A percentile compares a stretch with the other conserved stretches of the same genome.
These are phyloP conservation scores for Haplographium delicatum DNA, from an alignment of 495 filamentous ascomycete genomes.

Conservation along the genomic window DNA sequence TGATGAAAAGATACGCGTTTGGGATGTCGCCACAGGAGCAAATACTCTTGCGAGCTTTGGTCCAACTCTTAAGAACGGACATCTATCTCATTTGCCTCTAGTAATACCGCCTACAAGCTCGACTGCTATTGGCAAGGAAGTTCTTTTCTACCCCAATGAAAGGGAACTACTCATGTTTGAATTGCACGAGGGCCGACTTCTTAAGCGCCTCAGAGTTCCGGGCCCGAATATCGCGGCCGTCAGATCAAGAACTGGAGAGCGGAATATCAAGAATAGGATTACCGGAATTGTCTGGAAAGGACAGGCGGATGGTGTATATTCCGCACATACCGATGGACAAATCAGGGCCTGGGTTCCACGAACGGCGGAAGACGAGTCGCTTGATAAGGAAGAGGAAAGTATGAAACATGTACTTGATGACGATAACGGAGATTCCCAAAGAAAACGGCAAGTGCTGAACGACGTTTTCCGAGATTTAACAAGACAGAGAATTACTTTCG, in stretches of 20 bases:
- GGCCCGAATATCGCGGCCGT: slow-evolving; percentile 44
- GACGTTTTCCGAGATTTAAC: slow-evolving; percentile 50
- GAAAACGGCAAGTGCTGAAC: slow-evolving; percentile 54
- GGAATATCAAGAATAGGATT: slow-evolving; percentile 50
- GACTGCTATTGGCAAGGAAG: slow-evolving; percentile 46
- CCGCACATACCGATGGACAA: slow-evolving; percentile 46
- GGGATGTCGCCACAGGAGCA: slow-evolving; percentile 71
- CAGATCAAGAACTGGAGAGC: slow-evolving; percentile 30
- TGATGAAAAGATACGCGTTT: slow-evolving; percentile 76
- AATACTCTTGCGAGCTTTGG: slow-evolving; percentile 84
- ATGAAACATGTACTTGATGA: slow-evolving; percentile 18
- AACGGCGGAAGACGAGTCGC: slow-evolving; percentile 39
- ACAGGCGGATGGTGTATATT: slow-evolving; percentile 36
- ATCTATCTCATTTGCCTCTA: slow-evolving; percentile 58
- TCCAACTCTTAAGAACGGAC: slow-evolving; percentile 65
- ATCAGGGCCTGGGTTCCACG: slow-evolving; percentile 54
- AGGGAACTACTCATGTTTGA: slow-evolving; percentile 73
- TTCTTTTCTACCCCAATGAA: slow-evolving; percentile 73
- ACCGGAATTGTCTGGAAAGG: slow-evolving; percentile 69
- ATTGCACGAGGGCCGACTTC: slow-evolving; percentile 64
- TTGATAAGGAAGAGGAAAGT: slow-evolving; percentile 37
- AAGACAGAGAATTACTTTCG: slow-evolving; percentile 49
- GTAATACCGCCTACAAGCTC: slow-evolving; percentile 52
- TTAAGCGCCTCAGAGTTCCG: slow-evolving; percentile 62
- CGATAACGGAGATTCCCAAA: slow-evolving; percentile 34